Evolutionary conservation across 2,329 filamentous ascomycete genomes (phyloP).

Genomic region (Xylaria sp.): DNA sequence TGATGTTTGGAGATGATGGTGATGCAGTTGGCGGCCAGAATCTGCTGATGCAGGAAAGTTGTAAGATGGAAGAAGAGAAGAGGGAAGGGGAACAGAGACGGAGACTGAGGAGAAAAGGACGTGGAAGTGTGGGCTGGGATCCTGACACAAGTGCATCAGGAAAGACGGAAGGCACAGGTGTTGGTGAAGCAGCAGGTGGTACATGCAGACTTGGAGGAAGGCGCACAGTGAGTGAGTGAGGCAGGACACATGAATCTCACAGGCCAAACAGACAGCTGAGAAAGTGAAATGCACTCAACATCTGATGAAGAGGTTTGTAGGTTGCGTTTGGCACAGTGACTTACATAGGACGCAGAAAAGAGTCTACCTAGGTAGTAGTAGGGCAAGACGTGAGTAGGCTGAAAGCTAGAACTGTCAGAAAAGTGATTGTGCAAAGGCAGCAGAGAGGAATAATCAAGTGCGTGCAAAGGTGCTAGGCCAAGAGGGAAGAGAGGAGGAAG

Average conservation of each 20-base stretch:
- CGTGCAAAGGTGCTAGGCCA: not conserved
- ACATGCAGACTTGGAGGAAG: constrained; percentile 19
- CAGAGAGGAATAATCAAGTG: not conserved
- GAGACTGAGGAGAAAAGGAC: constrained; percentile 16
- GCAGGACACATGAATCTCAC: not conserved
- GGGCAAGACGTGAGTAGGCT: not conserved
- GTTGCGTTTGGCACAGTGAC: not conserved
- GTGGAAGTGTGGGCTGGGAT: constrained; percentile 17
- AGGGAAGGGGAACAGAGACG: constrained; percentile 27
- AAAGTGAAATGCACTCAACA: not conserved
- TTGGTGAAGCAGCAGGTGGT: constrained; percentile 8
- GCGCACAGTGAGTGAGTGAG: constrained; percentile 3
- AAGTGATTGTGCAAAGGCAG: not conserved
- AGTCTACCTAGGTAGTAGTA: too few species aligned
- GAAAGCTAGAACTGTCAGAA: not conserved
- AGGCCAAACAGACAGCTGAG: not conserved
- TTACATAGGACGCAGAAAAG: constrained; percentile 10
- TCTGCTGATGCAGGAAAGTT: constrained; percentile 41
- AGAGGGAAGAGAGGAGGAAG: not conserved
- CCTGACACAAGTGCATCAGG: not conserved
- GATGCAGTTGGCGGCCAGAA: constrained; percentile 40
- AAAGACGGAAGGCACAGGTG: constrained; percentile 20
- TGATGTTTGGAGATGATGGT: constrained; percentile 44
- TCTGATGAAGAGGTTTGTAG: not conserved
- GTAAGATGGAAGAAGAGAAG: constrained; percentile 34